phyloP scores from a whole-genome alignment of 176 grass and related monocot species.

The Oryza meyeriana region DNA sequence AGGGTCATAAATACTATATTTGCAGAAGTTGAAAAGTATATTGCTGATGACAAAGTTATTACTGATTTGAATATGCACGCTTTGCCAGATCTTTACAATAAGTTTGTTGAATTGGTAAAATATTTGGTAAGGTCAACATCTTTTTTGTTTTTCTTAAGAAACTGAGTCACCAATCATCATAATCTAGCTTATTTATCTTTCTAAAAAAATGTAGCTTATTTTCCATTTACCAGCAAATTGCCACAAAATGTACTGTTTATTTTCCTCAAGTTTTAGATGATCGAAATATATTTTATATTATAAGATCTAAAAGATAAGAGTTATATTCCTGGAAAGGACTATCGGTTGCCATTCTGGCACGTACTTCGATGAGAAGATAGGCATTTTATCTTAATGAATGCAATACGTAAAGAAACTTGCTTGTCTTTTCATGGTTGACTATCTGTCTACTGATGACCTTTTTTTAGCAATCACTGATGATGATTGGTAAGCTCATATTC shows the following conservation, averaged over 20 bases:
- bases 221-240: not conserved
- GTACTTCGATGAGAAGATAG: not conserved
- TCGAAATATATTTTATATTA: not conserved
- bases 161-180: not conserved
- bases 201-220: slow-evolving; percentile 1
- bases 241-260: not conserved
- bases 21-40: slow-evolving; percentile 54
- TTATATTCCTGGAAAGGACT: slow-evolving; percentile 13
- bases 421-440: slow-evolving; percentile 6
- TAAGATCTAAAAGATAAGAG: not conserved
- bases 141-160: not conserved
- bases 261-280: not conserved
- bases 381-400: slow-evolving; percentile 21
- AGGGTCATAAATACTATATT: slow-evolving; percentile 83
- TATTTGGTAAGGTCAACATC: slow-evolving; percentile 64
- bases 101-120: slow-evolving; percentile 60
- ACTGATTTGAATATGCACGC: slow-evolving; percentile 58
- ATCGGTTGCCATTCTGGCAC: not conserved
- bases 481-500: not conserved
- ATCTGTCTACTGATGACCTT: not conserved
- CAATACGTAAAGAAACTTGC: not conserved
- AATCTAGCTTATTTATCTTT: slow-evolving; percentile 1
- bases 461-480: not conserved
- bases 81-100: slow-evolving; percentile 69
- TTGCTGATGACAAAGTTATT: slow-evolving; percentile 49